Evolutionary conservation across 352 stramenopile species (phyloP), one percentile per base, ranked within the genome.

Genomic region (Pythium myriotylum): DNA sequence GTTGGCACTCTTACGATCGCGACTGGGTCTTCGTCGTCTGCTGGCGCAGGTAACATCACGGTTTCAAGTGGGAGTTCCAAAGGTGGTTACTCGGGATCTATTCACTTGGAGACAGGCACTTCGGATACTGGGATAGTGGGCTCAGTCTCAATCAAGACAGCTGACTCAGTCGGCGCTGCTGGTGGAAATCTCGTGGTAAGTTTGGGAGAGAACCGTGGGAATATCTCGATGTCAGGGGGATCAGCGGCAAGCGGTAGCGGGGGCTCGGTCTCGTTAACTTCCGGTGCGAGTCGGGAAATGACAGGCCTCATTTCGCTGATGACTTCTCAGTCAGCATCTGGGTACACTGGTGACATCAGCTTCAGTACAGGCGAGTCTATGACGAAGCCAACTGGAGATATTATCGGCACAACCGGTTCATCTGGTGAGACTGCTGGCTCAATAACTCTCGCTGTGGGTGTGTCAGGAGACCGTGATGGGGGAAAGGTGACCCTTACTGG

Each of bases 1-100:
- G 41, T 24, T 75, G 73, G 72, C 13, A 65, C 58, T 37, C 17
- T 84, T 9, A 64, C 43, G 12, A 16, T 81, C 47, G 68, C 55
- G 29, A 62, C 52, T 37, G 53, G 58, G 20, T 24, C 35, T 46
- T 54, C 65, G 6, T 46, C 39, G 5, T n/a, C 45, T 3, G 52
- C 40, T 6, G 41, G 33, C 20, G 60, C 60, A 0, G 66, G 66
- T 14, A 45, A 50, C 23, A 35, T 70, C 4, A 22, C 42, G 10
- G 4, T 73, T 6, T 24, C 22, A 0, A 70, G 60, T 6, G 66
- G 66, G 4, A 49, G 52, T 13, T 24, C 55, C 2, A 57, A 55
- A 5, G 40, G 14, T 29, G 56, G 54, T 22, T 4, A 23, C 14
- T 56, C 56, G 22, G 66, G 66, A 26, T 50, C 40, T 4, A 33